Evolutionary conservation across 1,139 yeast species (phyloP), one percentile per base, ranked within the genome.

Genomic region (Arxiozyma heterogenica): DNA sequence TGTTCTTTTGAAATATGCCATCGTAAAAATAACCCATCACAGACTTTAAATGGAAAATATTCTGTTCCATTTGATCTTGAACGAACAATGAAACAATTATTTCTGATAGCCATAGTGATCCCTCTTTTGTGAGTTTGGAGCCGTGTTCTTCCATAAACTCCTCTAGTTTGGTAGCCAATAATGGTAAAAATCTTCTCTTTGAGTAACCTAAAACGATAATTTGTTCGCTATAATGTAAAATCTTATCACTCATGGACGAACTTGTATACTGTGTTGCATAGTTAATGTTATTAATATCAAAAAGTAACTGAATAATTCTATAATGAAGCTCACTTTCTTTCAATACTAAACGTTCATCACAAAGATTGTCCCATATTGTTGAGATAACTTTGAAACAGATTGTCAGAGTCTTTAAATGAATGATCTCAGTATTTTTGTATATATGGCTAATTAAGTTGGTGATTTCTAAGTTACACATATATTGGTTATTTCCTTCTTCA

Each of bases 111-210:
- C 93, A 86, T 0, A 56, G 15, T 2, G 39, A 34, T 4, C 39
- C 39, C 15, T 34, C 39, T 34, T 34, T 34, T 34, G 39, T 34
- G 39, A 34, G 39, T 34, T 34, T n/a, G 8, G 39, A 34, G 15
- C 39, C 8, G n/a, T 34, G n/a, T 8, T 34, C 15, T 34, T 34
- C 39, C 39, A 34, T 34, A 12, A 34, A 34, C n/a, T 46, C 15
- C 75, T 30, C 27, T 15, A 30, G n/a, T 30, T 45, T 38, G 38
- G 65, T 66, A 3, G 86, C 74, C 25, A 89, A 67, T 0, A 76
- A 63, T 0, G 96, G 93, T 30, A 88, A 70, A 17, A 90, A 70
- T 15, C 86, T 76, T 60, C 95, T 79, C 68, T 96, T 79, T 0
- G 87, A 83, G 53, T 69, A 75, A 1, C 94, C 71, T 11, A 51